These are phyloP conservation scores for Hamamelis virginiana DNA, from an alignment of 164 flowering plant genomes.

Conservation along the genomic window DNA sequence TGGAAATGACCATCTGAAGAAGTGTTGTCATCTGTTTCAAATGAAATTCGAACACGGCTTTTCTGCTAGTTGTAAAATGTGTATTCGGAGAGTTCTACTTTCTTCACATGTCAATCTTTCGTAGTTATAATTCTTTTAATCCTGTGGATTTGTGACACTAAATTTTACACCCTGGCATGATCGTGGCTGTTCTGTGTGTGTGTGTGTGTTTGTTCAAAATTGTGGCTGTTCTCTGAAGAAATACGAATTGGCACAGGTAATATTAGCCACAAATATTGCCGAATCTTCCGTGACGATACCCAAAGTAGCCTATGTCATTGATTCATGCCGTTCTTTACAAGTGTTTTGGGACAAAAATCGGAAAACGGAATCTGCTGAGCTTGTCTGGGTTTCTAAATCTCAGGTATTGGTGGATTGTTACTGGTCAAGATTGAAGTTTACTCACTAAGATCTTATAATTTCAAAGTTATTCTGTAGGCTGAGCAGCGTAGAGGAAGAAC, in stretches of 20 bases:
- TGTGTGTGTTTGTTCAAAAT: neutral
- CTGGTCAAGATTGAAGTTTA: conserved; percentile 5
- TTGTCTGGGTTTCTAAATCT: conserved; percentile 93
- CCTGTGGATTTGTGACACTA: neutral
- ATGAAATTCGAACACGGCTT: too few species aligned
- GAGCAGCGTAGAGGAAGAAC: conserved; percentile 95
- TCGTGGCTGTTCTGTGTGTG: too few species aligned
- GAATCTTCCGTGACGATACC: conserved; percentile 99
- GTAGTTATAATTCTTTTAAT: neutral
- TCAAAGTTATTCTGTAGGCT: conserved; percentile 52
- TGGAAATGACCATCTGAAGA: neutral
- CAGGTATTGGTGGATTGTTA: conserved; percentile 57
- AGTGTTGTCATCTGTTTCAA: too few species aligned
- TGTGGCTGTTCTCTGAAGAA: neutral
- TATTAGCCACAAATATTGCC: conserved; percentile 97
- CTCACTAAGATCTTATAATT: neutral
- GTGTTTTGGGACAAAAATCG: conserved; percentile 69
- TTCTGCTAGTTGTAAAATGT: too few species aligned
- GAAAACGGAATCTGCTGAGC: conserved; percentile 67
- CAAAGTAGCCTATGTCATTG: conserved; percentile 91
- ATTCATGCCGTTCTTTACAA: conserved; percentile 94
- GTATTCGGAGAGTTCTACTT: neutral
- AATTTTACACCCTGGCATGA: neutral
- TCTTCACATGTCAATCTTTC: neutral
- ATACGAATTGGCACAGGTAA: conserved; percentile 53